Percentiles rank a stretch among this genome's conserved stretches.
These are phyloP conservation scores for Epithele typhae DNA, from an alignment of 768 basidiomycete species.

Conservation along the genomic window DNA sequence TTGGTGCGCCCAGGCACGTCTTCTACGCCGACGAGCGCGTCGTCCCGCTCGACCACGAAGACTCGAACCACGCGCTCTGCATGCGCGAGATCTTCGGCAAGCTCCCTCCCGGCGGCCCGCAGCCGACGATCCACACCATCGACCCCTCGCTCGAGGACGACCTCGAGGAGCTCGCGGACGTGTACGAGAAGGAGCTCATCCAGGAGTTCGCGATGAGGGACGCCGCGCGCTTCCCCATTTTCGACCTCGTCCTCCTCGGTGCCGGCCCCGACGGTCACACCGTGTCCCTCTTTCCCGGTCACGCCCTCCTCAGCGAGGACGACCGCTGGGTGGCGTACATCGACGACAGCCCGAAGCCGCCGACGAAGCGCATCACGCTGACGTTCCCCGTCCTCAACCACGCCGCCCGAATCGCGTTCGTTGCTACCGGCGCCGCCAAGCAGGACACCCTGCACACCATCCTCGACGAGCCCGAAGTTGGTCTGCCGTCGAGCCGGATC, in stretches of 20 bases:
- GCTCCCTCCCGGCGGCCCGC: constrained; percentile 62
- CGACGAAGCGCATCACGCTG: constrained; percentile 84
- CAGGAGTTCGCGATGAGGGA: constrained; percentile 89
- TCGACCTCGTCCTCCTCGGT: constrained; percentile 95
- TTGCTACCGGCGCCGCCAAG: constrained; percentile 81
- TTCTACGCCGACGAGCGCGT: constrained; percentile 96
- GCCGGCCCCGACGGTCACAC: constrained; percentile 99
- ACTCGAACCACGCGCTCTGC: constrained; percentile 88
- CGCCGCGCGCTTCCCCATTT: constrained; percentile 92
- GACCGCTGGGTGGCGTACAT: constrained; percentile 95
- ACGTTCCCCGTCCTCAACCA: constrained; percentile 92
- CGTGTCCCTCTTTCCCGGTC: constrained; percentile 94
- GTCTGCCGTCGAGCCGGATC: constrained; percentile 81
- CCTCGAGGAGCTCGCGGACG: constrained; percentile 75
- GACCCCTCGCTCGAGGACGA: constrained; percentile 63
- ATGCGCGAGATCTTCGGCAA: constrained; percentile 70
- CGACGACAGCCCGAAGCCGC: constrained; percentile 93
- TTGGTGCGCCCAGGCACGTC: constrained; percentile 91
- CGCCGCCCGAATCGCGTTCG: constrained; percentile 83
- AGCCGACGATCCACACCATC: constrained; percentile 77
- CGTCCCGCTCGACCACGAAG: constrained; percentile 88
- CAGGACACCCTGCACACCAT: constrained; percentile 65
- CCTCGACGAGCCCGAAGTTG: constrained; percentile 76
- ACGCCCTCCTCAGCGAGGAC: constrained; percentile 74
- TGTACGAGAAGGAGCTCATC: constrained; percentile 83